Evolutionary conservation across 805 yeast genomes (phyloP).

Genomic region (Wickerhamiella dianesei): DNA sequence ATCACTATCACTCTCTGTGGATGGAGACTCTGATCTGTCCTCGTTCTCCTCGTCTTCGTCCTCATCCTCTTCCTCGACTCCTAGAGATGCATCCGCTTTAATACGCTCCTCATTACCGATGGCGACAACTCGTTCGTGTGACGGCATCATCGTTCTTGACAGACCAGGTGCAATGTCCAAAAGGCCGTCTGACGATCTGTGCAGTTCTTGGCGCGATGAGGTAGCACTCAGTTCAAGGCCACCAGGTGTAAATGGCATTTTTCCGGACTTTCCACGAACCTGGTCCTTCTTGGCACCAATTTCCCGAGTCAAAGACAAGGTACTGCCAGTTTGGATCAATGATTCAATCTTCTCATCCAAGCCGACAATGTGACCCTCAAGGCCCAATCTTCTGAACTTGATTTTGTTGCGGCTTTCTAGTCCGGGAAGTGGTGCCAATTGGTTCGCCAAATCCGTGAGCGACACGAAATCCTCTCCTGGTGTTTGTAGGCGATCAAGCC

Average conservation of each 20-base stretch:
- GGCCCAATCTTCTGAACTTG: conserved; percentile 60
- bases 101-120: conserved; percentile 1
- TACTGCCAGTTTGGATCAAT: conserved; percentile 44
- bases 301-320: conserved; percentile 62
- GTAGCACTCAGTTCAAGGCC: conserved; percentile 38
- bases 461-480: conserved; percentile 30
- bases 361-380: conserved; percentile 52
- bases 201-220: conserved; percentile 30
- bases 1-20: conserved; percentile 8
- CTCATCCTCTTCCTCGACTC: conserved; percentile 8
- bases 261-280: conserved; percentile 55
- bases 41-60: conserved; percentile 14
- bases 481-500: conserved; percentile 40
- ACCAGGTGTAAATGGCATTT: conserved; percentile 87
- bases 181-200: conserved; percentile 59
- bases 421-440: conserved; percentile 45
- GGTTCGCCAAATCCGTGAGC: conserved; percentile 29
- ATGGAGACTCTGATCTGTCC: conserved; percentile 1
- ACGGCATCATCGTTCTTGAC: conserved; percentile 44
- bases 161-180: conserved; percentile 78
- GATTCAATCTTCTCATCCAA: conserved; percentile 47
- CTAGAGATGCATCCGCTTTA: conserved; percentile 27
- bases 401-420: conserved; percentile 49
- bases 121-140: conserved; percentile 10
- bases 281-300: conserved; percentile 48